phyloP scores from a whole-genome alignment of 768 basidiomycete genomes.

The Hydnomerulius pinastri region DNA sequence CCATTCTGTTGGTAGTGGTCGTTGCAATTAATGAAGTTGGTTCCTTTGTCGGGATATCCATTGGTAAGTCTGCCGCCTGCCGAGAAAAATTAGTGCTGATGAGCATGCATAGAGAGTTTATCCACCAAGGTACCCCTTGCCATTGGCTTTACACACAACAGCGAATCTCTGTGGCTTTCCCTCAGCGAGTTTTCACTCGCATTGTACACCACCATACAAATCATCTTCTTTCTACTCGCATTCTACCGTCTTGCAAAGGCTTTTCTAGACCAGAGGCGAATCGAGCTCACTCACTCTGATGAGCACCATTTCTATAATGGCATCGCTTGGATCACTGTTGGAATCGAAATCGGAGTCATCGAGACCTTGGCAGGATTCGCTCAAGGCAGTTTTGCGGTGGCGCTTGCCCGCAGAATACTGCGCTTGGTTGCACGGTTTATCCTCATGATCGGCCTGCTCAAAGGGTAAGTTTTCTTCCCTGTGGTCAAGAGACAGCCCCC shows the following conservation, averaged over 20 bases:
- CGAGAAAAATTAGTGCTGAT: neutral
- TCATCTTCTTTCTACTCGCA: conserved; percentile 55
- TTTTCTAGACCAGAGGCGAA: conserved; percentile 50
- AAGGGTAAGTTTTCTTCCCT: conserved; percentile 54
- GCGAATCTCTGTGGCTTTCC: conserved; percentile 50
- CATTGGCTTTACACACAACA: conserved; percentile 43
- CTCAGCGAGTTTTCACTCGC: conserved; percentile 63
- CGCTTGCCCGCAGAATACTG: conserved; percentile 58
- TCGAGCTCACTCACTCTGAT: conserved; percentile 48
- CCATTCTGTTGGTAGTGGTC: conserved; percentile 57
- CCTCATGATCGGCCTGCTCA: conserved; percentile 62
- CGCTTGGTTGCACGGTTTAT: conserved; percentile 54
- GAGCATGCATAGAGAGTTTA: conserved; percentile 13
- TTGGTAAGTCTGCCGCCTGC: conserved; percentile 43
- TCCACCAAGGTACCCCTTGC: conserved; percentile 19
- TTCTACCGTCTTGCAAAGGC: conserved; percentile 58
- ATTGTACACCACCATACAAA: conserved; percentile 58
- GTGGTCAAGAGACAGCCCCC: neutral
- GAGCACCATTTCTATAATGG: conserved; percentile 57
- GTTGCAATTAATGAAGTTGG: conserved; percentile 58
- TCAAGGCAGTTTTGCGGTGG: conserved; percentile 49
- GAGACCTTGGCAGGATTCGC: conserved; percentile 70
- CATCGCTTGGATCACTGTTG: conserved; percentile 63
- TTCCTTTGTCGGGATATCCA: conserved; percentile 62
- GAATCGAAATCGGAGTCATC: conserved; percentile 60